phyloP scores from a whole-genome alignment of 225 moss, liverwort and hornwort species.

The Physcomitrellopsis africana region DNA sequence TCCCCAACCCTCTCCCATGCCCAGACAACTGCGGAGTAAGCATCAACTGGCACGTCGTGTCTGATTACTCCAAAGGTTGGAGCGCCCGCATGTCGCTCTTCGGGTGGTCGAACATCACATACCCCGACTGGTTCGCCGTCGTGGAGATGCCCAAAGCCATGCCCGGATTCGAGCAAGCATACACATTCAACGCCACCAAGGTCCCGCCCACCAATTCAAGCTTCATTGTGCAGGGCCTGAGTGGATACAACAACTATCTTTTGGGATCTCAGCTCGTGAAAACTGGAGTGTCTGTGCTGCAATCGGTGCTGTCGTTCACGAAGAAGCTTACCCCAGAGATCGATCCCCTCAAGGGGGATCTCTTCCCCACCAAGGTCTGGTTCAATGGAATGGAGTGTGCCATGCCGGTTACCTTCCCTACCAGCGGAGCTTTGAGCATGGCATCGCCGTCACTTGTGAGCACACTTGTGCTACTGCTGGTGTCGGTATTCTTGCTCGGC shows the following conservation, averaged over 20 bases:
- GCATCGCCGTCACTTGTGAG: neutral
- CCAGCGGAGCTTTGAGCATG: conserved; percentile 32
- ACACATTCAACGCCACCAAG: conserved; percentile 72
- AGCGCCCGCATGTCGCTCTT: conserved; percentile 79
- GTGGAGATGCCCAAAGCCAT: conserved; percentile 56
- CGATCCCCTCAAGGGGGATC: conserved; percentile 35
- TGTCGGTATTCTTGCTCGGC: conserved; percentile 17
- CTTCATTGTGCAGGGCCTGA: conserved; percentile 39
- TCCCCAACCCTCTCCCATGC: conserved; percentile 70
- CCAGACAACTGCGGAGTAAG: conserved; percentile 75
- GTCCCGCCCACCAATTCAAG: conserved; percentile 35
- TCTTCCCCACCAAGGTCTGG: conserved; percentile 63
- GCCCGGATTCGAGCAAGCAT: conserved; percentile 59
- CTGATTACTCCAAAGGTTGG: conserved; percentile 75
- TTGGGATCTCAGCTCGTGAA: conserved; percentile 25
- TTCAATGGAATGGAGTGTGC: conserved; percentile 82
- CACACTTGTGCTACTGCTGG: conserved; percentile 5
- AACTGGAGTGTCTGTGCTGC: conserved; percentile 51
- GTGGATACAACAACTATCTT: conserved; percentile 51
- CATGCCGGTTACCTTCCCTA: conserved; percentile 54
- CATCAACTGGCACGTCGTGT: conserved; percentile 92
- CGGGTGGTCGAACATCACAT: conserved; percentile 61
- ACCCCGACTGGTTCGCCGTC: conserved; percentile 70
- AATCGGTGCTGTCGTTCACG: conserved; percentile 56
- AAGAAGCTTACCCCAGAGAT: conserved; percentile 47